Evolutionary conservation across 306 rosid genomes (phyloP).

Genomic region (Albizia julibrissin): DNA sequence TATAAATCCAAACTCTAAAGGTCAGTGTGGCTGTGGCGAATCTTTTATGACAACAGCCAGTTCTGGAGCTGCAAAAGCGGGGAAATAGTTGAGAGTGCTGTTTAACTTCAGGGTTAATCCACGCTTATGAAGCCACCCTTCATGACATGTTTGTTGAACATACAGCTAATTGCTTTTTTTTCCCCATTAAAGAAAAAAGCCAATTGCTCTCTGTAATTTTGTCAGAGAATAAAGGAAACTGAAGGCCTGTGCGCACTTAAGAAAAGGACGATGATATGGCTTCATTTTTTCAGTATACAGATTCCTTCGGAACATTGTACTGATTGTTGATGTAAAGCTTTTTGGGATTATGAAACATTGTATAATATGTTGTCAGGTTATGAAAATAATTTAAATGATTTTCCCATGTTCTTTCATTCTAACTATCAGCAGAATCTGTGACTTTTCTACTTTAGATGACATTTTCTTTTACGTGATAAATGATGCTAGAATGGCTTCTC

Average conservation of each 20-base stretch:
- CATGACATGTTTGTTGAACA: conserved; percentile 16
- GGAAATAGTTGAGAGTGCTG: conserved; percentile 36
- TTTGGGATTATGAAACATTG: conserved; percentile 25
- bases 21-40: conserved; percentile 97
- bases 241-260: conserved; percentile 23
- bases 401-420: not conserved
- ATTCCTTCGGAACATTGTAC: conserved; percentile 25
- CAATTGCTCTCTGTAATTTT: conserved; percentile 25
- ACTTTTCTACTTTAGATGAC: too few species aligned
- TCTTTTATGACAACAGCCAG: conserved; percentile 76
- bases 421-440: not conserved
- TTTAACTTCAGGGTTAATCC: conserved; percentile 21
- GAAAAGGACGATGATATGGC: conserved; percentile 14
- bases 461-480: not conserved
- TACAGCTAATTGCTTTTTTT: conserved; percentile 19
- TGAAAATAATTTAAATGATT: conserved; percentile 22
- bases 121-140: conserved; percentile 14
- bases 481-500: not conserved
- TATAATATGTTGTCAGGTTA: conserved; percentile 25
- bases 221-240: conserved; percentile 18
- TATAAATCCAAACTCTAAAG: conserved; percentile 93
- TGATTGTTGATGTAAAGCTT: conserved; percentile 22
- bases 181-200: not conserved
- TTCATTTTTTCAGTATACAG: conserved; percentile 6
- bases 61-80: conserved; percentile 51